A percentile compares a stretch with the other conserved stretches of the same genome.
phyloP scores from a whole-genome alignment of 163 green algal genomes.

The Prototheca stagnorum region DNA sequence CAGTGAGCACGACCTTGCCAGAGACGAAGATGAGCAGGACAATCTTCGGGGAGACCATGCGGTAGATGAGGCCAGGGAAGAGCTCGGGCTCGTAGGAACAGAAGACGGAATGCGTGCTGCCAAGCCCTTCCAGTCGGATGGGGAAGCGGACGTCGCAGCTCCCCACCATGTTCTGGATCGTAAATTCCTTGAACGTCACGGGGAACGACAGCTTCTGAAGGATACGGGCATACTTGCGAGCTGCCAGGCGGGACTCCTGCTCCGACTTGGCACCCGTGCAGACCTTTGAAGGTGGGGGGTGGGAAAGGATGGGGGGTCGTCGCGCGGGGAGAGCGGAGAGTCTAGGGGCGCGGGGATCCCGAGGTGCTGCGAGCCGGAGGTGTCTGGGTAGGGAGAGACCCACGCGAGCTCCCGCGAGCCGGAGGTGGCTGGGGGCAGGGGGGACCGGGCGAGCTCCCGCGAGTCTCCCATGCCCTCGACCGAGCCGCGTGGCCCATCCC shows the following conservation, averaged over 20 bases:
- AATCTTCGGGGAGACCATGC: constrained; percentile 94
- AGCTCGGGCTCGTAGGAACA: constrained; percentile 95
- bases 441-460: too few relatives aligned
- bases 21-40: constrained; percentile 98
- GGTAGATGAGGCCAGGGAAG: constrained; percentile 97
- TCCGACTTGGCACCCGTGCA: constrained; percentile 96
- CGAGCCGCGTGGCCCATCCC: too few relatives aligned
- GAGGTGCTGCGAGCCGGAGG: too few relatives aligned
- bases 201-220: constrained; percentile 79
- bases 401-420: too few relatives aligned
- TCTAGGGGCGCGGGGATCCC: too few relatives aligned
- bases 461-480: too few relatives aligned
- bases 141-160: constrained; percentile 96
- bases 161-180: constrained; percentile 97
- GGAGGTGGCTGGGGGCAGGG: too few relatives aligned
- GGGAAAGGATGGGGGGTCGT: too few relatives aligned
- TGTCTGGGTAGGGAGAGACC: too few relatives aligned
- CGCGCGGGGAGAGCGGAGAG: too few relatives aligned
- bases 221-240: constrained; percentile 89
- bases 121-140: constrained; percentile 88
- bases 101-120: constrained; percentile 70
- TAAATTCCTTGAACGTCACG: constrained; percentile 85
- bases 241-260: constrained; percentile 59
- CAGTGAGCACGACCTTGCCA: constrained; percentile 94
- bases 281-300: too few relatives aligned